A percentile compares a stretch with the other conserved stretches of the same genome.
Conservation (phyloP, 345 rosid genomes). For the Bruguiera sexangula region DNA sequence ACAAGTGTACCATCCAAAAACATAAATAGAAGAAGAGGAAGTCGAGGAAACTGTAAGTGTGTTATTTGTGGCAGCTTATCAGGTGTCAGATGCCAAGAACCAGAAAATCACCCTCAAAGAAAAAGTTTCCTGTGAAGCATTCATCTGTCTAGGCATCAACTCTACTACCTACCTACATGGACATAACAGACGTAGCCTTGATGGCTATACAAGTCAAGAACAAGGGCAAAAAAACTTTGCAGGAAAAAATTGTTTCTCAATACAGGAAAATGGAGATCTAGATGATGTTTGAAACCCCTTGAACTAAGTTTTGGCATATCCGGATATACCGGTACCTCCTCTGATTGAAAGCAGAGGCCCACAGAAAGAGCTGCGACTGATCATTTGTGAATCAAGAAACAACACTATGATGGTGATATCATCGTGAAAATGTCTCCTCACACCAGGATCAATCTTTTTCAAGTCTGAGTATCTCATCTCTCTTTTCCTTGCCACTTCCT, state of each 20-base stretch:
- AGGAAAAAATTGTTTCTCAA: slow-evolving; percentile 15
- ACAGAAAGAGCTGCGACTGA: slow-evolving; percentile 37
- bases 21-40: neutral
- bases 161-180: slow-evolving; percentile 7
- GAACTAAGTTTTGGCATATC: slow-evolving; percentile 27
- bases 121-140: neutral
- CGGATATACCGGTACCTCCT: slow-evolving; percentile 45
- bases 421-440: slow-evolving; percentile 96
- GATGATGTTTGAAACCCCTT: slow-evolving; percentile 24
- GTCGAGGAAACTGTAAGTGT: neutral
- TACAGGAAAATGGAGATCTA: slow-evolving; percentile 22
- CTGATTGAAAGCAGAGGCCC: slow-evolving; percentile 58
- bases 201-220: slow-evolving; percentile 35
- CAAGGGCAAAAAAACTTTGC: neutral
- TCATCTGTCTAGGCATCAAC: slow-evolving; percentile 15
- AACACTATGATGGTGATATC: slow-evolving; percentile 86
- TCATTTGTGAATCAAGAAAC: slow-evolving; percentile 60
- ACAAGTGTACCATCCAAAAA: no score
- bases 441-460: slow-evolving; percentile 88
- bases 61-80: neutral
- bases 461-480: slow-evolving; percentile 94
- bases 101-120: neutral
- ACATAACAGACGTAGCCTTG: slow-evolving; percentile 8
- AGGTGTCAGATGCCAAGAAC: slow-evolving; percentile 10
- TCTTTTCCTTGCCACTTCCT: slow-evolving; percentile 87